Percentiles rank a stretch among this genome's conserved stretches.
phyloP scores from a whole-genome alignment of 768 basidiomycete genomes.

The Naganishia vishniacii region DNA sequence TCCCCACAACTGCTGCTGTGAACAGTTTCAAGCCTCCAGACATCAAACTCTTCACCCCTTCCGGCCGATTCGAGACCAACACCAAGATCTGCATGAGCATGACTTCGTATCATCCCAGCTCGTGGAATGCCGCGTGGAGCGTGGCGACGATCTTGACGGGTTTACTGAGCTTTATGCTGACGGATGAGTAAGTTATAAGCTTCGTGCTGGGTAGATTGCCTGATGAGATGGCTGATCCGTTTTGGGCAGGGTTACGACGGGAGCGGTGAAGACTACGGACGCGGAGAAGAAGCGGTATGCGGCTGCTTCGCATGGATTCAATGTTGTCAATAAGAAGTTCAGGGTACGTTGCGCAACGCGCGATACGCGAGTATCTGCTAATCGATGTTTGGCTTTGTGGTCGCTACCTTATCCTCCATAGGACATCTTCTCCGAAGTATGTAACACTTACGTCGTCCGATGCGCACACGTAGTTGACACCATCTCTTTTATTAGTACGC shows the following conservation, averaged over 20 bases:
- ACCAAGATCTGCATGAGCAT: constrained; percentile 93
- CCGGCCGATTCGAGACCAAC: constrained; percentile 46
- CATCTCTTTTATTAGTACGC: constrained; percentile 59
- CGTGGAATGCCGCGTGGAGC: constrained; percentile 34
- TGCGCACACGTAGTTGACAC: too few relatives aligned
- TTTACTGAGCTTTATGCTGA: constrained; percentile 86
- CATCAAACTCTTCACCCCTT: constrained; percentile 68
- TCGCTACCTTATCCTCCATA: too few relatives aligned
- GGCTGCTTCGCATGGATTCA: constrained; percentile 75
- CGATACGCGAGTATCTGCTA: neutral
- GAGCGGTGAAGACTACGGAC: constrained; percentile 74
- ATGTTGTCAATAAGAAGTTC: constrained; percentile 71
- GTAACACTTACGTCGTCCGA: constrained; percentile 43
- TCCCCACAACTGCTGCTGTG: too few relatives aligned
- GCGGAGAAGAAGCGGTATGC: constrained; percentile 74
- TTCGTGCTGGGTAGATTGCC: neutral
- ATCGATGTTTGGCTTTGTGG: constrained; percentile 17
- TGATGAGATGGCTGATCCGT: neutral
- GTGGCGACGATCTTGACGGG: constrained; percentile 73
- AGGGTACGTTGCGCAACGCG: constrained; percentile 43
- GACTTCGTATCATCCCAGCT: constrained; percentile 49
- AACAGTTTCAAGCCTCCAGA: constrained; percentile 83
- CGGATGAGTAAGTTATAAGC: constrained; percentile 65
- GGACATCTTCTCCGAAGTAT: constrained; percentile 81
- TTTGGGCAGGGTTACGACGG: constrained; percentile 69